These are phyloP conservation scores for Saturnispora serradocipensis DNA, from an alignment of 805 yeast species.

Conservation along the genomic window DNA sequence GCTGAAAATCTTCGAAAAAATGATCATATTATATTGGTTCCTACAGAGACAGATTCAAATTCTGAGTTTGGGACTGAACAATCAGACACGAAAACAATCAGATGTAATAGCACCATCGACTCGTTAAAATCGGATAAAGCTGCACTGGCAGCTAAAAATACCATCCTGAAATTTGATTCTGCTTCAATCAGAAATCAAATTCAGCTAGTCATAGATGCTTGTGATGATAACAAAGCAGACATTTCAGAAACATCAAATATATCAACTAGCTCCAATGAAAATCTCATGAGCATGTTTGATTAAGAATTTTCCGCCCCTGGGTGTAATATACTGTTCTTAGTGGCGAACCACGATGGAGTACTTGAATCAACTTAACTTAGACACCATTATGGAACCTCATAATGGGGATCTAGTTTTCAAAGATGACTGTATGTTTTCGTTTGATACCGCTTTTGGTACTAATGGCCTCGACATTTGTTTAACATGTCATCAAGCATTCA, in stretches of 20 bases:
- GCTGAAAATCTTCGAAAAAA: not conserved
- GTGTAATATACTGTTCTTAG: not conserved
- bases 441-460: slow-evolving; percentile 50
- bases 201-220: not conserved
- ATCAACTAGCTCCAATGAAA: not conserved
- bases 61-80: not conserved
- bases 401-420: slow-evolving; percentile 47
- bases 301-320: not conserved
- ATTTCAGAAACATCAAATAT: not conserved
- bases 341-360: slow-evolving; percentile 14
- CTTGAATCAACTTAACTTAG: slow-evolving; percentile 12
- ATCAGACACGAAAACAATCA: not conserved
- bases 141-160: not conserved
- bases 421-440: slow-evolving; percentile 87
- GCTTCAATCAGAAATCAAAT: not conserved
- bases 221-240: not conserved
- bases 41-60: not conserved
- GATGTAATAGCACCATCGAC: not conserved
- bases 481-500: slow-evolving; percentile 61
- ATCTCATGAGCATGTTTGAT: slow-evolving; percentile 6
- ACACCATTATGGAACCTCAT: slow-evolving; percentile 17
- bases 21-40: not conserved
- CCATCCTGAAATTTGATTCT: not conserved
- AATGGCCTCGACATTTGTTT: slow-evolving; percentile 71
- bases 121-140: not conserved